Percentiles rank a stretch among this genome's conserved stretches.
Conservation (phyloP, 2,329 filamentous ascomycete genomes). For the Phoma herbarum region DNA sequence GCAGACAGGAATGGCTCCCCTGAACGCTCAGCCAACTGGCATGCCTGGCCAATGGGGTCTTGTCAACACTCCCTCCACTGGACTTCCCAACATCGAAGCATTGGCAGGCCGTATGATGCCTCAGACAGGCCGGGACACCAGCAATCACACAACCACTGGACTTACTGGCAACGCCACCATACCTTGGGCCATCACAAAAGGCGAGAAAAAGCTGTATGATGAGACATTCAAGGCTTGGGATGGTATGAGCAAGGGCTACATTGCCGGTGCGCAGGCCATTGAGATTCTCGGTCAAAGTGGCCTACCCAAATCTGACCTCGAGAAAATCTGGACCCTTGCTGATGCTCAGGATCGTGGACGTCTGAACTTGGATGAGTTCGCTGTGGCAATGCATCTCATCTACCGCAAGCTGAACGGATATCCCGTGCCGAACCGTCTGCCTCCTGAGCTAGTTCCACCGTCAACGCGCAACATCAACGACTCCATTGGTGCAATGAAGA, state of each 20-base stretch:
- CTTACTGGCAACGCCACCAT: constrained; percentile 94
- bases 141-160: constrained; percentile 84
- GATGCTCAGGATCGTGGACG: constrained; percentile 94
- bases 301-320: constrained; percentile 86
- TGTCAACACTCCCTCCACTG: constrained; percentile 89
- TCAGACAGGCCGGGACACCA: constrained; percentile 82
- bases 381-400: constrained; percentile 98
- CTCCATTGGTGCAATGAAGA: constrained; percentile 93
- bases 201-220: constrained; percentile 97
- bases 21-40: constrained; percentile 95
- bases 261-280: constrained; percentile 90
- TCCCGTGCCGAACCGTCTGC: constrained; percentile 84
- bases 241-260: constrained; percentile 89
- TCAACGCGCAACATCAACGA: constrained; percentile 93
- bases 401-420: constrained; percentile 98
- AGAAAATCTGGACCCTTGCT: constrained; percentile 92
- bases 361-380: constrained; percentile 95
- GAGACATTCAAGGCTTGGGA: constrained; percentile 96
- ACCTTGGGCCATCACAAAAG: constrained; percentile 98
- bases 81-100: constrained; percentile 91
- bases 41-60: constrained; percentile 97
- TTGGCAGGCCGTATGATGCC: constrained; percentile 97
- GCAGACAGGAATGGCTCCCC: constrained; percentile 68
- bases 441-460: constrained; percentile 90
- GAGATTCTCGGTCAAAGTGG: constrained; percentile 98